These are phyloP conservation scores for Graphiopsis chlorocephala DNA, from an alignment of 2,329 filamentous ascomycete species.

Conservation along the genomic window DNA sequence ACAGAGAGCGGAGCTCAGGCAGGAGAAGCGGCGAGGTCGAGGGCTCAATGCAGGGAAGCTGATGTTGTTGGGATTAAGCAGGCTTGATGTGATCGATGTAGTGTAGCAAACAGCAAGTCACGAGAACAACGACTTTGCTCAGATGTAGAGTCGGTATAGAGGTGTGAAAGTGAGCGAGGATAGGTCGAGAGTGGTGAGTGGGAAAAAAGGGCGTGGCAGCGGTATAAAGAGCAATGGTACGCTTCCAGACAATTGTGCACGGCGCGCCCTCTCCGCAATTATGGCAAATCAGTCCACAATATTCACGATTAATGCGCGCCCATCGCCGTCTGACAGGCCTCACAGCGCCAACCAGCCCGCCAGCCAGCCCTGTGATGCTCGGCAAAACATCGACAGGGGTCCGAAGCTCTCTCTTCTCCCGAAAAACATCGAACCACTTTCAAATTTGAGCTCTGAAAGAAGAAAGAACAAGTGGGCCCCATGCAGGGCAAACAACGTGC, in stretches of 20 bases:
- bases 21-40: not conserved
- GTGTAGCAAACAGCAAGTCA: not conserved
- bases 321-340: not conserved
- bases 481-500: constrained; percentile 1
- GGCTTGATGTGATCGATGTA: not conserved
- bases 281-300: not conserved
- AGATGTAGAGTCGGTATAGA: not conserved
- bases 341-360: not conserved
- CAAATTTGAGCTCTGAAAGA: not conserved
- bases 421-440: constrained; percentile 6
- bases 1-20: not conserved
- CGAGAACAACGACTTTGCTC: not conserved
- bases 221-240: not conserved
- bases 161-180: not conserved
- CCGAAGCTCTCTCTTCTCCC: not conserved
- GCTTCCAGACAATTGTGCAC: not conserved
- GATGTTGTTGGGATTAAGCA: not conserved
- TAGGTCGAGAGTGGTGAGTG: not conserved
- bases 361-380: not conserved
- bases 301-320: not conserved
- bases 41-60: not conserved
- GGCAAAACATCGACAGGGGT: not conserved
- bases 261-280: not conserved
- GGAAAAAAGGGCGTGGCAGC: not conserved
- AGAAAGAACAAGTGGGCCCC: not conserved